These are phyloP conservation scores for Oryza coarctata DNA, from an alignment of 176 grass and related monocot genomes.

Conservation along the genomic window DNA sequence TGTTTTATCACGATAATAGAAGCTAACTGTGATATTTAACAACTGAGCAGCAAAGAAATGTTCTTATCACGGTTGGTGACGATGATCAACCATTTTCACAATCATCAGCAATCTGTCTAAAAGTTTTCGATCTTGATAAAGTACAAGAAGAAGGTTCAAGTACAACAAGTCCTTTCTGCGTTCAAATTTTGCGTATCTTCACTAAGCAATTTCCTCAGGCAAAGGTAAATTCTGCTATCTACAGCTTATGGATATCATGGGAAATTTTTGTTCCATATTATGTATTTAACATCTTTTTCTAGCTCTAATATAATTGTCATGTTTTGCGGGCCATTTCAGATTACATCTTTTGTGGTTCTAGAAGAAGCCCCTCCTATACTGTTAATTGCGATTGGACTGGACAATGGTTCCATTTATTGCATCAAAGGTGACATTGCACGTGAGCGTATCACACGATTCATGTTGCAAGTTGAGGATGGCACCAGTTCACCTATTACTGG, in stretches of 20 bases:
- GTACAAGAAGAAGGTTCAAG: slow-evolving; percentile 95
- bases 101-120: slow-evolving; percentile 72
- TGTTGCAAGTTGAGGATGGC: slow-evolving; percentile 66
- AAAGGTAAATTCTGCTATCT: slow-evolving; percentile 54
- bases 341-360: slow-evolving; percentile 92
- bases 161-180: slow-evolving; percentile 77
- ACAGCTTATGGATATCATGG: not conserved
- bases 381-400: slow-evolving; percentile 74
- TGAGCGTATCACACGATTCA: slow-evolving; percentile 92
- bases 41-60: slow-evolving; percentile 79
- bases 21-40: slow-evolving; percentile 1
- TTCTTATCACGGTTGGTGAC: slow-evolving; percentile 81
- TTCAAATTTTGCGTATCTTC: slow-evolving; percentile 90
- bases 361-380: slow-evolving; percentile 95
- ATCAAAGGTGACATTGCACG: slow-evolving; percentile 94
- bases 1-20: slow-evolving; percentile 20
- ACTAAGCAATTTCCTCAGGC: slow-evolving; percentile 87
- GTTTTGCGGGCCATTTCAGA: slow-evolving; percentile 50
- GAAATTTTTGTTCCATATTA: not conserved
- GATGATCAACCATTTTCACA: slow-evolving; percentile 80
- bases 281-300: not conserved
- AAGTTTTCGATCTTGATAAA: slow-evolving; percentile 98
- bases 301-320: slow-evolving; percentile 14
- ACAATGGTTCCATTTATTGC: slow-evolving; percentile 90
- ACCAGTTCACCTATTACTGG: slow-evolving; percentile 56